Evolutionary conservation across 805 yeast species (phyloP), one percentile per base, ranked within the genome.

Genomic region (Grigorovia transvaalensis): DNA sequence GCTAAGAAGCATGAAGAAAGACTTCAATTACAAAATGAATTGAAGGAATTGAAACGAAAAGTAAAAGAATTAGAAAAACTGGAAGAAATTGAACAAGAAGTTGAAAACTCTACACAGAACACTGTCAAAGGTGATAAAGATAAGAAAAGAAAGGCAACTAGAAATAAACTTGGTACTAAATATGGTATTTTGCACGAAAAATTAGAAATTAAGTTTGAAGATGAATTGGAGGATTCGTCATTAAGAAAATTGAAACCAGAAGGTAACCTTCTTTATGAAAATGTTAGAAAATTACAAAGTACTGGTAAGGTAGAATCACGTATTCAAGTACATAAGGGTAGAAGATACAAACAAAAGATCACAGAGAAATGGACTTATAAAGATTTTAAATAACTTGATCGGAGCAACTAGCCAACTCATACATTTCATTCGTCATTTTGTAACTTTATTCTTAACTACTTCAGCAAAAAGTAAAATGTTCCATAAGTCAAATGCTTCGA

Each of bases 321-420:
- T 70, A 77, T 82, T 41, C 87, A 84, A 12, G 58, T 62, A 43
- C 81, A 79, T 53, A 75, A 74, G 57, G 80, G 79, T 66, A 79
- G 84, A 64, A 83, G 79, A 65, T 84, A 83, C 63, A 75, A 81
- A 59, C 84, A 77, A 53, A 88, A 85, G 74, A 70, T 85, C 55
- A 85, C 95, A 33, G 96, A 91, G 68, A 91, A 90, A 71, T 88
- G 95, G 95, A 78, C 90, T 38, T 87, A 85, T 71, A 91, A 91
- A 72, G 95, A 91, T 70, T 87, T 86, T 64, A 83, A 84, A 70
- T 84, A 73, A 61, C 48, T 33, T 38, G 15, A 7, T 15, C 2
- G 4, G 8, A 33, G 38, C 15, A 13, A 13, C 38, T 33, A 33
- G 15, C 15, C 9, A 33, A 33, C 15, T 13, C 11, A 11, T 33